These are phyloP conservation scores for Nitzschia putrida DNA, from an alignment of 108 stramenopile genomes.

Conservation along the genomic window DNA sequence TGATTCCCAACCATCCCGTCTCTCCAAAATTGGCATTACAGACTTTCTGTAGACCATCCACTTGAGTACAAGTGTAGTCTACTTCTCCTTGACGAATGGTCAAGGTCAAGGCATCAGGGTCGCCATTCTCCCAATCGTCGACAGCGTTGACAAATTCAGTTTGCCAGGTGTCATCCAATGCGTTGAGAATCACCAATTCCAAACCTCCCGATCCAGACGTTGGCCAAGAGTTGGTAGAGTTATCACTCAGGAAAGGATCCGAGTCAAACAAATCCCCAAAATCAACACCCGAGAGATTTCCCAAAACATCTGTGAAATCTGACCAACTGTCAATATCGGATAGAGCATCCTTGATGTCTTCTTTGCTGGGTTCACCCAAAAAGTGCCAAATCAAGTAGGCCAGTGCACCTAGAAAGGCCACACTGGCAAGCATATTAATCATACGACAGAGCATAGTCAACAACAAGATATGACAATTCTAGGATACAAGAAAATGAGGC, in stretches of 20 bases:
- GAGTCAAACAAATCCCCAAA: constrained; percentile 38
- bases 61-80: constrained; percentile 42
- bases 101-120: constrained; percentile 53
- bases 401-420: constrained; percentile 28
- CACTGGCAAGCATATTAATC: constrained; percentile 16
- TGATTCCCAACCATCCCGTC: constrained; percentile 79
- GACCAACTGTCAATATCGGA: constrained; percentile 10
- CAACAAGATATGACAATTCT: too few relatives aligned
- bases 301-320: constrained; percentile 41
- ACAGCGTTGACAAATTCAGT: constrained; percentile 54
- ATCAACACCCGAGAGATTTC: constrained; percentile 11
- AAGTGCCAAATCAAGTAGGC: constrained; percentile 45
- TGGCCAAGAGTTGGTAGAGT: constrained; percentile 53
- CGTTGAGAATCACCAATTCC: constrained; percentile 52
- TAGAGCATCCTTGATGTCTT: constrained; percentile 24
- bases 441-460: constrained; percentile 12
- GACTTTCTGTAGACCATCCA: constrained; percentile 63
- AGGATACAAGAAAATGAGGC: too few relatives aligned
- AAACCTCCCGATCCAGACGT: constrained; percentile 54
- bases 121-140: constrained; percentile 62
- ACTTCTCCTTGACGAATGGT: constrained; percentile 30
- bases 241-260: constrained; percentile 63
- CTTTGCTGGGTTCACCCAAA: constrained; percentile 24
- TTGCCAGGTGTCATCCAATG: constrained; percentile 67
- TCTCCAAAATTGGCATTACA: constrained; percentile 75